Conservation (phyloP, 2,329 filamentous ascomycete genomes). For the Triangularia verruculosa region DNA sequence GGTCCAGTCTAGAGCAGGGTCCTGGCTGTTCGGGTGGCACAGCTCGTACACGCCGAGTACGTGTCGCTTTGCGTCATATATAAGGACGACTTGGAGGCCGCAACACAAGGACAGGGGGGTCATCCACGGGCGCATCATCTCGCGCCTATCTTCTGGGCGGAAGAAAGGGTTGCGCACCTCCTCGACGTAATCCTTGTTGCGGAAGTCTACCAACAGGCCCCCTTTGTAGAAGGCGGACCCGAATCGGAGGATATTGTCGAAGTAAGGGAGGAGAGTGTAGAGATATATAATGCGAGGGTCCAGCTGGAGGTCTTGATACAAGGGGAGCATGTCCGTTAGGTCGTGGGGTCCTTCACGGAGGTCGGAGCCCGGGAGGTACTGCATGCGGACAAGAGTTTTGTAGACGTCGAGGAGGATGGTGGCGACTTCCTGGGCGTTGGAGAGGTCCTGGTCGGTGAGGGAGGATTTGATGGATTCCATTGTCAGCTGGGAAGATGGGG, state of each 20-base stretch:
- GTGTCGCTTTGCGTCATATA: constrained; percentile 31
- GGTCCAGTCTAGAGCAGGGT: not conserved
- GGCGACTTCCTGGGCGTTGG: constrained; percentile 29
- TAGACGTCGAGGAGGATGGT: constrained; percentile 31
- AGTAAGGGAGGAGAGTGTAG: constrained; percentile 30
- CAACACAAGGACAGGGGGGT: constrained; percentile 24
- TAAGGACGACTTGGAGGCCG: constrained; percentile 26
- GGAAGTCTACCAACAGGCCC: constrained; percentile 26
- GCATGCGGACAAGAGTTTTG: constrained; percentile 30
- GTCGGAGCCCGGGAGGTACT: constrained; percentile 25
- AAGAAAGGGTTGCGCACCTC: constrained; percentile 21
- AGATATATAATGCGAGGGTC: constrained; percentile 28
- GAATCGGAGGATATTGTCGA: constrained; percentile 11
- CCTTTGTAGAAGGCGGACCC: constrained; percentile 22
- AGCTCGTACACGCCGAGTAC: constrained; percentile 24
- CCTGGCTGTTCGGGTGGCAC: not conserved
- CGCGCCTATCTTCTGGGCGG: constrained; percentile 15
- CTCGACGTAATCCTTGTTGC: constrained; percentile 16
- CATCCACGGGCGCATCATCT: constrained; percentile 31
- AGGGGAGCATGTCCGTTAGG: constrained; percentile 16
- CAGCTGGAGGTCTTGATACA: constrained; percentile 19
- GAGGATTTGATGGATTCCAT: not conserved
- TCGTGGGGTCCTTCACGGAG: constrained; percentile 27
- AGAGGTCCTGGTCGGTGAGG: not conserved
- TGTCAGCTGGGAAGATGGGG: not conserved